Percentiles rank a stretch among this genome's conserved stretches.
Evolutionary conservation across 148 eudicot species (phyloP).

Genomic region (Fallopia convolvulus): DNA sequence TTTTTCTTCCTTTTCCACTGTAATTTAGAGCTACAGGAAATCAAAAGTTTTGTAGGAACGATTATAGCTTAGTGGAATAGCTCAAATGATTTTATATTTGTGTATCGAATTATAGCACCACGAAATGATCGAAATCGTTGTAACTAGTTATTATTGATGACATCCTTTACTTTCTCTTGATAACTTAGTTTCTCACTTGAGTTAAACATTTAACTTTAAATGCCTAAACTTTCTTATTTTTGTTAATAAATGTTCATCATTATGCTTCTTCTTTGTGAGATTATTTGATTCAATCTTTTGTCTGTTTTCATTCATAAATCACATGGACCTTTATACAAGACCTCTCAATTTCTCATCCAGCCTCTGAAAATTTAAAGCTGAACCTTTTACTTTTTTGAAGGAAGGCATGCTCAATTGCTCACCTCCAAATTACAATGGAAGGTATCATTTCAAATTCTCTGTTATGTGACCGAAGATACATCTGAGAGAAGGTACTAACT

Average conservation of each 20-base stretch:
- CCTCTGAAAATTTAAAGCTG: not conserved
- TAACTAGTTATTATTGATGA: not conserved
- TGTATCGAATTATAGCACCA: conserved; percentile 5
- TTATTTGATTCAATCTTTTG: not conserved
- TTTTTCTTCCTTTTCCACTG: not conserved
- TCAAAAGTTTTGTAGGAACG: conserved; percentile 7
- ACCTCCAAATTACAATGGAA: not conserved
- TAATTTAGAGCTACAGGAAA: conserved; percentile 6
- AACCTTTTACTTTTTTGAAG: not conserved
- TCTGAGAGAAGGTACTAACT: too few species aligned
- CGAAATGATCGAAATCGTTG: not conserved
- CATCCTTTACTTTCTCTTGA: not conserved
- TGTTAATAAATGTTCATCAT: not conserved
- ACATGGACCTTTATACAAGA: not conserved
- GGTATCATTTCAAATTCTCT: not conserved
- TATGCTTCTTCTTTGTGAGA: not conserved
- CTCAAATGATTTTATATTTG: conserved; percentile 5
- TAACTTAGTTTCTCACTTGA: not conserved
- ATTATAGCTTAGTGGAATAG: conserved; percentile 10
- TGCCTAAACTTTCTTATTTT: not conserved
- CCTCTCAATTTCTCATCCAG: not conserved
- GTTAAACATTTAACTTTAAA: not conserved
- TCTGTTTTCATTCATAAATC: not conserved
- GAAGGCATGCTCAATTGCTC: not conserved
- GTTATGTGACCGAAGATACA: too few species aligned